These are phyloP conservation scores for Macroventuria anomochaeta DNA, from an alignment of 2,329 filamentous ascomycete genomes.

Conservation along the genomic window DNA sequence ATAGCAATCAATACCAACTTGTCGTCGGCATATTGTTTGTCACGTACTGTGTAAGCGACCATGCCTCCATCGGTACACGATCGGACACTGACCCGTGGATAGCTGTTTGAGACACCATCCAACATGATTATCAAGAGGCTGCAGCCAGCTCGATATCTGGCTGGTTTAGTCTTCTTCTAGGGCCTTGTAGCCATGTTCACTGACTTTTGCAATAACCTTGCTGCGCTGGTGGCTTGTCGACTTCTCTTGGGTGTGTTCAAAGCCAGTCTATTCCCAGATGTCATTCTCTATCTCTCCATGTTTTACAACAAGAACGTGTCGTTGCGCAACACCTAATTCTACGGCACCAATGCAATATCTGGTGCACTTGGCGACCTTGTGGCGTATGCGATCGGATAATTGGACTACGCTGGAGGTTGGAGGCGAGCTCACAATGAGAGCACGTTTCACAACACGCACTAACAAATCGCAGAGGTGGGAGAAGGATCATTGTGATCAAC, in stretches of 20 bases:
- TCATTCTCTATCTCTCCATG: conserved; percentile 37
- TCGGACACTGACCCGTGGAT: conserved; percentile 34
- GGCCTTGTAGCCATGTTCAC: conserved; percentile 32
- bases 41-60: conserved; percentile 32
- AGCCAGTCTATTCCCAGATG: conserved; percentile 36
- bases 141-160: conserved; percentile 33
- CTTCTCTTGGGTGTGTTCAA: conserved; percentile 41
- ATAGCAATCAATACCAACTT: conserved; percentile 31
- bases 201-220: conserved; percentile 37
- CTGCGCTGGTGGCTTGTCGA: conserved; percentile 34
- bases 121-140: conserved; percentile 56
- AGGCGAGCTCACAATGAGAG: background rate
- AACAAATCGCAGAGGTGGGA: conserved; percentile 23
- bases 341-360: conserved; percentile 60
- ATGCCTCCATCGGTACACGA: conserved; percentile 15
- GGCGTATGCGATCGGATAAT: conserved; percentile 36
- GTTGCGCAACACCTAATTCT: conserved; percentile 59
- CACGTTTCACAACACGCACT: background rate
- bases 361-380: conserved; percentile 58
- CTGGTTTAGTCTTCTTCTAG: conserved; percentile 35
- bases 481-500: conserved; percentile 44
- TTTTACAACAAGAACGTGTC: conserved; percentile 54
- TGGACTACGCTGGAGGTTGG: conserved; percentile 33
- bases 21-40: conserved; percentile 34
- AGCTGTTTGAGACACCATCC: conserved; percentile 54